phyloP scores from a whole-genome alignment of 306 rosid species.

The Mimosa pudica region DNA sequence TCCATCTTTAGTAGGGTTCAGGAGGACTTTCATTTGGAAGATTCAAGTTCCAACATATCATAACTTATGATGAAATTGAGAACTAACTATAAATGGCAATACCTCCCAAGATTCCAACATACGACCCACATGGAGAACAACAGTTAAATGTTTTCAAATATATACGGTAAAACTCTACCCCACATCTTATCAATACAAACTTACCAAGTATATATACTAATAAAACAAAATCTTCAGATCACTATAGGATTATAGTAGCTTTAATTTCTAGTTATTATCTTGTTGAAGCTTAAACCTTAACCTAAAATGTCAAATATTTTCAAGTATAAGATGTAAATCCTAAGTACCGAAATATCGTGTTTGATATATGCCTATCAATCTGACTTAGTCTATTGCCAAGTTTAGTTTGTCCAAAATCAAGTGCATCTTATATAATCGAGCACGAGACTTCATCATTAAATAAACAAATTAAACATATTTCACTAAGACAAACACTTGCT shows the following conservation, averaged over 20 bases:
- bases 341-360: too few relatives aligned
- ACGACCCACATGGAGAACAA: neutral
- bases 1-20: too few relatives aligned
- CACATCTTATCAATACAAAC: neutral
- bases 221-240: neutral
- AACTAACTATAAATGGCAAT: neutral
- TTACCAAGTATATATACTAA: neutral
- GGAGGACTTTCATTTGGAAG: neutral
- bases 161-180: neutral
- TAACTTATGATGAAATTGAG: neutral
- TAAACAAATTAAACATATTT: too few relatives aligned
- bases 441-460: too few relatives aligned
- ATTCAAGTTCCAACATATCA: too few relatives aligned
- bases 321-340: neutral
- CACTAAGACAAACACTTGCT: too few relatives aligned
- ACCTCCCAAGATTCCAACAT: too few relatives aligned
- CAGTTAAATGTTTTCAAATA: neutral
- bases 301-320: neutral
- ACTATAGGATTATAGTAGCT: neutral
- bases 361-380: too few relatives aligned
- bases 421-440: too few relatives aligned
- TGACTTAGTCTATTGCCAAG: too few relatives aligned
- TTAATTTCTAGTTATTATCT: neutral
- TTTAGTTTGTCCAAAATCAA: too few relatives aligned
- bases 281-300: neutral